Percentiles rank a stretch among this genome's conserved stretches.
phyloP scores from a whole-genome alignment of 1,139 yeast species.

The Sugiyamaella novakii region DNA sequence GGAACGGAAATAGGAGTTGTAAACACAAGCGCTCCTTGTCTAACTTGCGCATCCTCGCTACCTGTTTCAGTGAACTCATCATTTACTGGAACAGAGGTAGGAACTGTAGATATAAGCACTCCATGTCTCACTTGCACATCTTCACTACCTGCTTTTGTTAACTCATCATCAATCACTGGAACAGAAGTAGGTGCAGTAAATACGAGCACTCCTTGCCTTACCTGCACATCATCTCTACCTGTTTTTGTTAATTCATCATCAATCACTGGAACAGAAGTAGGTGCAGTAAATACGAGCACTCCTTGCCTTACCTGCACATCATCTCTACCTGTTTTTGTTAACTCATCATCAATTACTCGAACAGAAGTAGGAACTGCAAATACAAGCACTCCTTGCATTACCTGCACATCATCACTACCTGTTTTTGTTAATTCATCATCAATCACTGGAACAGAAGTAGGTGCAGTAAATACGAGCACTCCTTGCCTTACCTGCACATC shows the following conservation, averaged over 20 bases:
- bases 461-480: conserved; percentile 1
- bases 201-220: not conserved
- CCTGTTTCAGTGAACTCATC: not conserved
- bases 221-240: not conserved
- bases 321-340: no score
- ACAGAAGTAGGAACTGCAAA: not conserved
- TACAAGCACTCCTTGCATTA: not conserved
- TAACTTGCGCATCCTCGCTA: no score
- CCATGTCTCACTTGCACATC: not conserved
- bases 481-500: not conserved
- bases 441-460: not conserved
- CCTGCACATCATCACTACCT: not conserved
- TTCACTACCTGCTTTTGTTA: not conserved
- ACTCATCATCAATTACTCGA: not conserved
- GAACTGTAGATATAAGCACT: not conserved
- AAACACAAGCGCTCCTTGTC: not conserved
- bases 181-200: not conserved
- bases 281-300: conserved; percentile 1
- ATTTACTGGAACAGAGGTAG: not conserved
- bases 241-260: not conserved
- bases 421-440: not conserved
- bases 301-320: not conserved
- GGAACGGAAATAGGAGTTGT: not conserved
- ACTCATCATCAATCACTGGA: not conserved
- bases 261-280: not conserved